Evolutionary conservation across 495 filamentous ascomycete species (phyloP), one percentile per base, ranked within the genome.

Genomic region (Astrothelium macrocarpum): DNA sequence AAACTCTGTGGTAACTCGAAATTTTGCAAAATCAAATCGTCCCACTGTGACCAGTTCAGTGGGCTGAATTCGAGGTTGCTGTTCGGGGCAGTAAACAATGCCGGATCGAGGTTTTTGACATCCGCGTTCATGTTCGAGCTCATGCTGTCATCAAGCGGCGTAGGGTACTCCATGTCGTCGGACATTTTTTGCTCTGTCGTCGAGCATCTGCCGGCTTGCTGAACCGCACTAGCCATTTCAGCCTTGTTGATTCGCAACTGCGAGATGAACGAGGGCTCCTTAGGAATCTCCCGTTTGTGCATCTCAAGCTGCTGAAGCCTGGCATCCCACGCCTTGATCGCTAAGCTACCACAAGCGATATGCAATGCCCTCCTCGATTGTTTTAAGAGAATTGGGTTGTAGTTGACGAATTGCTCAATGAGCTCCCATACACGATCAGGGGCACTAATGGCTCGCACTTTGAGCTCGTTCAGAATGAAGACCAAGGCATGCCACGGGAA

Each of bases 401-500:
- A 28, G 25, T 7, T 11, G 49, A 56, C 25, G 25, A 28, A 16
- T 29, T 56, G 49, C 29, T 56, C 49, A 28, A 56, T 16, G 20
- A 56, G 25, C 10, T 28, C 23, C 49, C 49, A 56, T 16, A 25
- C 49, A 28, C 49, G 49, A 29, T 3, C 3, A 28, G 7, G 26
- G 29, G 26, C 49, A 3, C 20, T 16, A 9, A 2, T 25, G 29
- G 49, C 2, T 7, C 49, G 49, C 16, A 11, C 25, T 25, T 65
- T 26, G 1, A 70, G 5, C 29, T 65, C 59, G 32, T 62, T 67
- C 31, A 70, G 61, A 5, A 70, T 43, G 62, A 65, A 67, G 49
- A 67, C 62, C n/a, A 67, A 29, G 29, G 66, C 34, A 39, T 70
- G 65, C 53, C 60, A 70, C 34, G 67, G 68, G 29, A 67, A 65